A percentile compares a stretch with the other conserved stretches of the same genome.
phyloP scores from a whole-genome alignment of 306 rosid species.

The Gleditsia sinensis region DNA sequence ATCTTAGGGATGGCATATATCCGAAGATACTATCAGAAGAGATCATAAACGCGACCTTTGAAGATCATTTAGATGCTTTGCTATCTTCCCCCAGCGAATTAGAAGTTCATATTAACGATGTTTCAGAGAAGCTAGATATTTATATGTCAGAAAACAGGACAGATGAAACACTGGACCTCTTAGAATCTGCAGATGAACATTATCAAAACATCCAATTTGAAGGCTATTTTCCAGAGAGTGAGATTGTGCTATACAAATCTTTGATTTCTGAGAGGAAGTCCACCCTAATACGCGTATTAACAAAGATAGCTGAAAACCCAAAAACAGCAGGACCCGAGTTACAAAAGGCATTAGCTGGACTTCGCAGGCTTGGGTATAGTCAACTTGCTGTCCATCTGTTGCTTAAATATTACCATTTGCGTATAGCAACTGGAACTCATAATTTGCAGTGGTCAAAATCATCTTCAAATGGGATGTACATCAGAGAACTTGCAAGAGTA shows the following conservation, averaged over 20 bases:
- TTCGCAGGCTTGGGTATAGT: constrained; percentile 62
- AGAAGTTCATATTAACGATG: constrained; percentile 48
- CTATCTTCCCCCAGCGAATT: constrained; percentile 40
- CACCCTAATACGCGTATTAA: constrained; percentile 39
- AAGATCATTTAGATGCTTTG: constrained; percentile 30
- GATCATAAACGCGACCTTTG: constrained; percentile 32
- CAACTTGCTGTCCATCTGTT: constrained; percentile 56
- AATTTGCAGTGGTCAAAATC: constrained; percentile 44
- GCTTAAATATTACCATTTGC: constrained; percentile 55
- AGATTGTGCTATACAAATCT: constrained; percentile 40
- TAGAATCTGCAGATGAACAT: constrained; percentile 59
- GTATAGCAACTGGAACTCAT: constrained; percentile 44
- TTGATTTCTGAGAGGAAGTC: constrained; percentile 58
- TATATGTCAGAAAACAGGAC: constrained; percentile 58
- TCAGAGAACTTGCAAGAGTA: constrained; percentile 57
- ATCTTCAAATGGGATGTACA: constrained; percentile 40
- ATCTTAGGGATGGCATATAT: constrained; percentile 52
- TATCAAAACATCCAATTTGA: constrained; percentile 47
- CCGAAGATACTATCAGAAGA: constrained; percentile 47
- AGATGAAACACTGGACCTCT: constrained; percentile 59
- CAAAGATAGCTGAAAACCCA: constrained; percentile 48
- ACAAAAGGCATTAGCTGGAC: constrained; percentile 49
- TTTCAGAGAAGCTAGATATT: constrained; percentile 62
- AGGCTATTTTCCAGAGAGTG: constrained; percentile 26
- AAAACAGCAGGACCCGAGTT: constrained; percentile 54